phyloP scores from a whole-genome alignment of 495 filamentous ascomycete genomes.

The Penicillium simplicissimum region DNA sequence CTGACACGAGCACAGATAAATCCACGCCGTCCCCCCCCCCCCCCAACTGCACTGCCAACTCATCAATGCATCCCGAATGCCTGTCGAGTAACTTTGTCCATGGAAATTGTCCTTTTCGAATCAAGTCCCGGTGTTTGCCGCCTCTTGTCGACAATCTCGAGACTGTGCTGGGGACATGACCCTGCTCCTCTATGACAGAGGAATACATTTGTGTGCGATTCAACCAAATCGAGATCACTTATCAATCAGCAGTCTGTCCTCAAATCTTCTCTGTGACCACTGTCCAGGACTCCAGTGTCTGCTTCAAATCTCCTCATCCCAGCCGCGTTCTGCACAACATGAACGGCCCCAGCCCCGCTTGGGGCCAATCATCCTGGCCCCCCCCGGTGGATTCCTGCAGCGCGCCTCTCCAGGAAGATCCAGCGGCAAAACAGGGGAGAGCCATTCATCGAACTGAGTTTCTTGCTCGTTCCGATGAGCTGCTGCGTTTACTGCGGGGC shows the following conservation, averaged over 20 bases:
- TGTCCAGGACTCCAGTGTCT: not conserved
- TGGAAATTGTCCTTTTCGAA: slow-evolving; percentile 7
- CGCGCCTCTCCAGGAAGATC: slow-evolving; percentile 25
- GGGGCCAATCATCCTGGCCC: slow-evolving; percentile 31
- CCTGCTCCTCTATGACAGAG: not conserved
- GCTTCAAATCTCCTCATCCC: slow-evolving; percentile 3
- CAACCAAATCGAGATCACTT: not conserved
- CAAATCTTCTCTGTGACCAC: not conserved
- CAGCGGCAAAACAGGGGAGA: slow-evolving; percentile 16
- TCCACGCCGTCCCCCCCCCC: slow-evolving; percentile 32
- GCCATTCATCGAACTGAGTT: not conserved
- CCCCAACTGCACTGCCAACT: slow-evolving; percentile 76
- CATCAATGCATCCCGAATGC: slow-evolving; percentile 77
- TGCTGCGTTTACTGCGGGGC: slow-evolving; percentile 33
- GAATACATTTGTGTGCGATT: not conserved
- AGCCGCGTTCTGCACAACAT: slow-evolving; percentile 42
- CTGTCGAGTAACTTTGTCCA: slow-evolving; percentile 41
- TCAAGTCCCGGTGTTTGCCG: slow-evolving; percentile 6
- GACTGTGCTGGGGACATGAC: slow-evolving; percentile 10
- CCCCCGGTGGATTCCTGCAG: slow-evolving; percentile 29
- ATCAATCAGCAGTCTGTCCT: not conserved
- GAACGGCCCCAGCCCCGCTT: slow-evolving; percentile 26
- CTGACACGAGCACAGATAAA: slow-evolving; percentile 20
- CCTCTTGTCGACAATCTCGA: not conserved
- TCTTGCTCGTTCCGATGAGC: not conserved